Evolutionary conservation across 192 early-diverging fungal species (phyloP).

Genomic region (Coemansia sp.): DNA sequence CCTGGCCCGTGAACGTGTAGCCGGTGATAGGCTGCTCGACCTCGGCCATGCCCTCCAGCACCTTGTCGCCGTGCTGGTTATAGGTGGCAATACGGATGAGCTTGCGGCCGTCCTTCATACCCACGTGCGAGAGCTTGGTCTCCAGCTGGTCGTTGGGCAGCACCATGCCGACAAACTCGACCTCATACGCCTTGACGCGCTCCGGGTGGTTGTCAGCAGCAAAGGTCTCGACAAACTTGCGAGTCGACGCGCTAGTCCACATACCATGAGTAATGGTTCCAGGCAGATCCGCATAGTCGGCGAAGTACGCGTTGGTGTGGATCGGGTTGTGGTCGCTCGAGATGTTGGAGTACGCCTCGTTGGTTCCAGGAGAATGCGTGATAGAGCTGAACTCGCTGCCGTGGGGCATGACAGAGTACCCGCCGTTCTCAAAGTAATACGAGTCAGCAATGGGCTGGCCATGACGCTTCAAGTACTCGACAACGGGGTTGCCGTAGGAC

Average conservation of each 20-base stretch:
- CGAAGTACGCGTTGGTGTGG: constrained; percentile 96
- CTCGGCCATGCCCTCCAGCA: constrained; percentile 89
- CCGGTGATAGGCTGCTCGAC: constrained; percentile 91
- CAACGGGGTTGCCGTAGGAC: constrained; percentile 83
- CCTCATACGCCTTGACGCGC: constrained; percentile 85
- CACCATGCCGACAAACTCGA: constrained; percentile 93
- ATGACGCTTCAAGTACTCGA: constrained; percentile 86
- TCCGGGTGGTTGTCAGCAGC: constrained; percentile 93
- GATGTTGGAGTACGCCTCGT: constrained; percentile 84
- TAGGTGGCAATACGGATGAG: constrained; percentile 89
- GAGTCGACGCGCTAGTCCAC: constrained; percentile 94
- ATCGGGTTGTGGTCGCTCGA: constrained; percentile 96
- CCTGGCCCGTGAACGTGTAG: constrained; percentile 97
- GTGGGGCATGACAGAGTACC: constrained; percentile 75
- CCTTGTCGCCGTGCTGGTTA: constrained; percentile 78
- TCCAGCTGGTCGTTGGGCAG: constrained; percentile 88
- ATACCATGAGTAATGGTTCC: constrained; percentile 98
- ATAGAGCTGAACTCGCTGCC: constrained; percentile 84
- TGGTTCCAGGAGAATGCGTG: constrained; percentile 83
- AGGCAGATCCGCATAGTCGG: constrained; percentile 86
- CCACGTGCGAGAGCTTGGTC: constrained; percentile 90
- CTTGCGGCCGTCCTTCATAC: constrained; percentile 97
- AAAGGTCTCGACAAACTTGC: constrained; percentile 95
- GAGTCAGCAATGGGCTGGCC: constrained; percentile 88
- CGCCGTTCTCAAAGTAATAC: constrained; percentile 85